These are phyloP conservation scores for Candida argentea DNA, from an alignment of 805 yeast genomes.

Conservation along the genomic window DNA sequence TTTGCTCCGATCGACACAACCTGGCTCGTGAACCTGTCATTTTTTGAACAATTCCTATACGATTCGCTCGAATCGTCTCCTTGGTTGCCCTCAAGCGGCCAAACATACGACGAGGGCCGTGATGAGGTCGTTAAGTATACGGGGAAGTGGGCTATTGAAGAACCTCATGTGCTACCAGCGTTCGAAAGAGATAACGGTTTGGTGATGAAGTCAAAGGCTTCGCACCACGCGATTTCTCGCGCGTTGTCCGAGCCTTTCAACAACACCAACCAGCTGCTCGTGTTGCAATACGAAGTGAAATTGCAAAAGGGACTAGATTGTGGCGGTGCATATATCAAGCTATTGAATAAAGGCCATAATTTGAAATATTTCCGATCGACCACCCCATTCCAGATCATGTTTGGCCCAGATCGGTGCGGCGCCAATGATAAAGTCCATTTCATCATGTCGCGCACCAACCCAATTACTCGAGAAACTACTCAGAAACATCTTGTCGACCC, in stretches of 20 bases:
- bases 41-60: constrained; percentile 54
- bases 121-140: constrained; percentile 48
- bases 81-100: constrained; percentile 46
- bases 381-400: constrained; percentile 78
- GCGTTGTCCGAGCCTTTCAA: constrained; percentile 46
- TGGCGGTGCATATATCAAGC: constrained; percentile 85
- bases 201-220: constrained; percentile 65
- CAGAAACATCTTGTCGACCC: constrained; percentile 63
- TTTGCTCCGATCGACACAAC: not conserved
- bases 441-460: constrained; percentile 52
- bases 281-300: constrained; percentile 84
- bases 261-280: constrained; percentile 56
- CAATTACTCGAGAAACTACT: constrained; percentile 43
- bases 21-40: constrained; percentile 33
- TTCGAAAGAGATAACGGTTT: constrained; percentile 62
- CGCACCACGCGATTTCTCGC: constrained; percentile 74
- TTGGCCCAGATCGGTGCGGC: constrained; percentile 93
- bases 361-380: constrained; percentile 46
- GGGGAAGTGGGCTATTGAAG: constrained; percentile 74
- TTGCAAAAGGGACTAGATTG: constrained; percentile 69
- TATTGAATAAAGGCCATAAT: constrained; percentile 38
- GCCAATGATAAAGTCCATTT: constrained; percentile 70
- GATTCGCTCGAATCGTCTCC: constrained; percentile 14
- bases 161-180: constrained; percentile 42
- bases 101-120: constrained; percentile 15